phyloP scores from a whole-genome alignment of 1,139 yeast genomes.

The Magnusiomyces starmeri region DNA sequence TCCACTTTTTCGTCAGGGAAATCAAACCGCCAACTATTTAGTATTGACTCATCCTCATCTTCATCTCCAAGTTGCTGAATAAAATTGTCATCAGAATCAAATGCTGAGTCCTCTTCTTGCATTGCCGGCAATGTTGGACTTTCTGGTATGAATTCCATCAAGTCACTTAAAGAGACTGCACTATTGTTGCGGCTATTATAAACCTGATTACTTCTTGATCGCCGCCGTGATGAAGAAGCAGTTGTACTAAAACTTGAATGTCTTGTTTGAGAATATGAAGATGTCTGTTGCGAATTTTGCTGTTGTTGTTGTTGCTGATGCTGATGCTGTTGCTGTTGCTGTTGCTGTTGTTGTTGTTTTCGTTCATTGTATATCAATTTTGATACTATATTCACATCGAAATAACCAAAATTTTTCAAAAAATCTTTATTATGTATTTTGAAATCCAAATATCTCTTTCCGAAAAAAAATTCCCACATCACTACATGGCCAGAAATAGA shows the following conservation, averaged over 20 bases:
- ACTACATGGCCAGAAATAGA: slow-evolving; percentile 26
- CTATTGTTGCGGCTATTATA: background rate
- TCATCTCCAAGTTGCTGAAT: background rate
- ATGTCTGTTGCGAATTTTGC: background rate
- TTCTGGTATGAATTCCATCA: background rate
- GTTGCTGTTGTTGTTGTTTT: background rate
- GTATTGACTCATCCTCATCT: background rate
- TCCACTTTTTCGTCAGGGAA: slow-evolving; percentile 6
- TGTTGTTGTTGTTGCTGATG: background rate
- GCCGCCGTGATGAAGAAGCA: background rate
- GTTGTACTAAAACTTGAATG: no score
- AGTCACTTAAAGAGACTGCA: background rate
- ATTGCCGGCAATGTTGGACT: background rate
- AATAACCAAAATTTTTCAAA: background rate
- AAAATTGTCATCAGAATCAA: background rate
- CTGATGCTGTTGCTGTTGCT: background rate
- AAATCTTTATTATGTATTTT: background rate
- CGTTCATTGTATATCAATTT: background rate
- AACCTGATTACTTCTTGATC: background rate
- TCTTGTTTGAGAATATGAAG: no score
- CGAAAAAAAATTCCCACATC: slow-evolving; percentile 26
- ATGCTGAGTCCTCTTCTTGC: slow-evolving; percentile 4
- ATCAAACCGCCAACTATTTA: background rate
- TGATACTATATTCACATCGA: background rate
- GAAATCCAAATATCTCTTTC: slow-evolving; percentile 3